A percentile compares a stretch with the other conserved stretches of the same genome.
phyloP scores from a whole-genome alignment of 1,284 basidiomycete genomes.

The Heliocybe sulcata region DNA sequence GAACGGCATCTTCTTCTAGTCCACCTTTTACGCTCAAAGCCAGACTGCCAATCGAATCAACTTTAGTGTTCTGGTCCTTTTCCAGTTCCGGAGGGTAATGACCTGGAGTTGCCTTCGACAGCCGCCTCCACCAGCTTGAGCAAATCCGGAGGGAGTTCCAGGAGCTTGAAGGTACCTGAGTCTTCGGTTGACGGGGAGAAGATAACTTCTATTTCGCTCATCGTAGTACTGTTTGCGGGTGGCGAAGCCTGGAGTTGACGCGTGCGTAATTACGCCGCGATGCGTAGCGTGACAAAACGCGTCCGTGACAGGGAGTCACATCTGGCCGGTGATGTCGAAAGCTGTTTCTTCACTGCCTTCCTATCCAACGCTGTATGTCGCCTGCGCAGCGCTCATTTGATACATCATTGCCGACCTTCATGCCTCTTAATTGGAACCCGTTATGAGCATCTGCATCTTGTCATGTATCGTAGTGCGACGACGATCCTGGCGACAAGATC shows the following conservation, averaged over 20 bases:
- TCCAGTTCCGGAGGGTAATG: not conserved
- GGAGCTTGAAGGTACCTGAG: conserved; percentile 46
- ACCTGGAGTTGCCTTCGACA: conserved; percentile 8
- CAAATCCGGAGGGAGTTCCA: conserved; percentile 65
- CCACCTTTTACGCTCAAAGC: conserved; percentile 80
- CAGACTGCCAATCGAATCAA: conserved; percentile 10
- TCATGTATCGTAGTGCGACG: no score
- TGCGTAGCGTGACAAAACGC: not conserved
- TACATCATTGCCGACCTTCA: no score
- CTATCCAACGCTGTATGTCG: no score
- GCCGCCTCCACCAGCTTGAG: conserved; percentile 34
- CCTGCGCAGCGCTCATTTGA: no score
- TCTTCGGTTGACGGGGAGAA: not conserved
- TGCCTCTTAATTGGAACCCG: no score
- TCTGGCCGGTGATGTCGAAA: no score
- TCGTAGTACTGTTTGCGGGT: not conserved
- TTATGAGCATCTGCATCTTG: no score
- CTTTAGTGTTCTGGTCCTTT: conserved; percentile 1
- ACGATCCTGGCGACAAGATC: no score
- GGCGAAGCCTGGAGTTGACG: not conserved
- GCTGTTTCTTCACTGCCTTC: no score
- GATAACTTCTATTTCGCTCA: not conserved
- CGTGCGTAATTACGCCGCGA: not conserved
- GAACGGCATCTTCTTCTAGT: conserved; percentile 76
- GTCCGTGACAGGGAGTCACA: no score